Percentiles rank a stretch among this genome's conserved stretches.
These are phyloP conservation scores for Jasminum sambac DNA, from an alignment of 257 asterid species.

Conservation along the genomic window DNA sequence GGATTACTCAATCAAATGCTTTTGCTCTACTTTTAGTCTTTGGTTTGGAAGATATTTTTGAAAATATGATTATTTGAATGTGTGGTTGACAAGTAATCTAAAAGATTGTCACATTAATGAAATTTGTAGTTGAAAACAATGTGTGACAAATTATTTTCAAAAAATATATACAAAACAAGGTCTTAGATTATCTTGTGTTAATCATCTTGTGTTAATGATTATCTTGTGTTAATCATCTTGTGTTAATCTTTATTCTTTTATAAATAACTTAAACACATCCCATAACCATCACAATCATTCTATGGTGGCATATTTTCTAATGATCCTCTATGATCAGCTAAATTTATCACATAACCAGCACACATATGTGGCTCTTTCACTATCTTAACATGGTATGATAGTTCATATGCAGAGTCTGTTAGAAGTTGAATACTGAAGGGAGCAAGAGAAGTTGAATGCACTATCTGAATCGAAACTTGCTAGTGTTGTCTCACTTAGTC, in stretches of 20 bases:
- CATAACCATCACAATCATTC: not conserved
- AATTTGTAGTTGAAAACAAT: too few species aligned
- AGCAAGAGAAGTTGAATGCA: constrained; percentile 9
- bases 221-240: too few species aligned
- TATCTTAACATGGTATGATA: not conserved
- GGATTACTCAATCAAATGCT: not conserved
- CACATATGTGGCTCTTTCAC: not conserved
- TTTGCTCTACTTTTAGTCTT: not conserved
- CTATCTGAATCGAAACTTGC: not conserved
- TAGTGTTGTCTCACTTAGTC: not conserved
- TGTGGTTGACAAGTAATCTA: too few species aligned
- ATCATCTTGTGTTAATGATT: too few species aligned
- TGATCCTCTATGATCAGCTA: not conserved
- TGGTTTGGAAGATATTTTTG: too few species aligned
- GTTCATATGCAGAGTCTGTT: not conserved
- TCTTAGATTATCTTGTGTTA: not conserved
- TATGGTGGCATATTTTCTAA: not conserved
- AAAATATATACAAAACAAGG: too few species aligned
- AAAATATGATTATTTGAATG: too few species aligned
- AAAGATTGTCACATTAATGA: too few species aligned
- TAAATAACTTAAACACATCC: not conserved
- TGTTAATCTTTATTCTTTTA: not conserved
- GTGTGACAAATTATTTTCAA: too few species aligned
- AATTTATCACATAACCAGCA: not conserved
- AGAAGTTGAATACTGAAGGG: constrained; percentile 4